Base-by-base conservation (phyloP, 768 basidiomycete species). In the Lepiota venenata region DNA sequence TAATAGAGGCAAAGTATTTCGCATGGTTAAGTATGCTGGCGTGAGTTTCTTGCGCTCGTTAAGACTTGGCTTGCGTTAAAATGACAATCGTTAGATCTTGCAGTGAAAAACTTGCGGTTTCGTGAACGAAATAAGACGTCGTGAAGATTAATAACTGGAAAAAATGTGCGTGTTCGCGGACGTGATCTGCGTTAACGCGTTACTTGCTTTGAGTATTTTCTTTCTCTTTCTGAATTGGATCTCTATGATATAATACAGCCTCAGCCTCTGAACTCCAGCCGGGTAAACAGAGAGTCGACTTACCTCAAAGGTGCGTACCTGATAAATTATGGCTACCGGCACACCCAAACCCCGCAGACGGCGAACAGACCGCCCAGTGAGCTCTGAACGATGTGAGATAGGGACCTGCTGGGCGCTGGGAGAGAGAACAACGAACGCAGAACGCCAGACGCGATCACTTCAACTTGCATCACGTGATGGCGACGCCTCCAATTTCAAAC, bases 141-240 rank as follows among this genome's bases (percentile, higher is more conserved):
- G 37, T 42, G 12, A 25, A 41, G 32, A 47, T 25, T n/a, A 8
- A 40, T 18, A 54, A 36, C 18, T n/a, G 43, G 14, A 47, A 27
- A 12, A 38, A 32, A 38, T 41, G 7, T 29, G 16, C 16, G 38
- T 54, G 36, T 47, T 32, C 21, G 29, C 15, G 16, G 2, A 22
- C 45, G 52, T 54, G 40, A 54, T 21, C 37, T 40, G 52, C 45
- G 52, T 54, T n/a, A 54, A 9, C 22, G 52, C 52, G 52, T 54
- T 54, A 35, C 38, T 36, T 55, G 32, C 27, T 47, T 48, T 22
- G 37, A 10, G 32, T 40, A 42, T 46, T 27, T 22, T 27, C 16
- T 47, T 25, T 42, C 47, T 47, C 32, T 47, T n/a, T 48, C 47
- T 47, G 27, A 16, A 41, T 4, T 47, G 18, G 53, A 42, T 32